Percentiles rank a stretch among this genome's conserved stretches.
Evolutionary conservation across 441 rosid species (phyloP).

Genomic region (Gossypium trilobum): DNA sequence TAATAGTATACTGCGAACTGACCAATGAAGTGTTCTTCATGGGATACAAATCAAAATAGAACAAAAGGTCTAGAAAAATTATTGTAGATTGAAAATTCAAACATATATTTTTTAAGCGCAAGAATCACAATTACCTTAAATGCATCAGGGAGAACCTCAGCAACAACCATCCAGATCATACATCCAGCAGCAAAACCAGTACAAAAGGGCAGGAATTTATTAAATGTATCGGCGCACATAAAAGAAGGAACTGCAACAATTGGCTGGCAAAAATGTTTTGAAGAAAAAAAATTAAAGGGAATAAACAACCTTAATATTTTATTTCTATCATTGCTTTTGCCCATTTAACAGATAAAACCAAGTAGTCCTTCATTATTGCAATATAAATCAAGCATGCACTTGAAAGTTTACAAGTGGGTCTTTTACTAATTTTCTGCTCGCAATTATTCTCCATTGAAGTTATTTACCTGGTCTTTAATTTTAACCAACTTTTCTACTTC

Average conservation of each 20-base stretch:
- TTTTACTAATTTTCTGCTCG: not conserved
- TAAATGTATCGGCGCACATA: constrained; percentile 91
- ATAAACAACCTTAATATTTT: not conserved
- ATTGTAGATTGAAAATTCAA: not conserved
- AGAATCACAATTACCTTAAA: constrained; percentile 53
- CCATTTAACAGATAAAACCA: not conserved
- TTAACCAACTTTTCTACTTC: not conserved
- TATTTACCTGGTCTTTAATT: not conserved
- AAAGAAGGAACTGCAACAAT: constrained; percentile 94
- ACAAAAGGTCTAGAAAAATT: not conserved
- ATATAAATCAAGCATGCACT: constrained; percentile 1
- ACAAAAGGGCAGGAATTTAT: constrained; percentile 89
- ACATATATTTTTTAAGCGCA: constrained; percentile 2
- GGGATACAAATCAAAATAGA: not conserved
- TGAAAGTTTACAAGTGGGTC: not conserved
- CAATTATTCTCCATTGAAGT: not conserved
- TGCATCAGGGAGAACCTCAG: constrained; percentile 98
- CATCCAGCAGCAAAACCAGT: constrained; percentile 99
- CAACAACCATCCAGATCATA: constrained; percentile 99
- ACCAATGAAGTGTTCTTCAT: not conserved
- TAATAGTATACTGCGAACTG: not conserved
- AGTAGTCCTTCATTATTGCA: not conserved
- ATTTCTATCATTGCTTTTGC: not conserved
- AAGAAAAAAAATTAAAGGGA: not conserved
- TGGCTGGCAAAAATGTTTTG: constrained; percentile 45